phyloP scores from a whole-genome alignment of 2,329 filamentous ascomycete genomes.

The Stemphylium lycopersici region DNA sequence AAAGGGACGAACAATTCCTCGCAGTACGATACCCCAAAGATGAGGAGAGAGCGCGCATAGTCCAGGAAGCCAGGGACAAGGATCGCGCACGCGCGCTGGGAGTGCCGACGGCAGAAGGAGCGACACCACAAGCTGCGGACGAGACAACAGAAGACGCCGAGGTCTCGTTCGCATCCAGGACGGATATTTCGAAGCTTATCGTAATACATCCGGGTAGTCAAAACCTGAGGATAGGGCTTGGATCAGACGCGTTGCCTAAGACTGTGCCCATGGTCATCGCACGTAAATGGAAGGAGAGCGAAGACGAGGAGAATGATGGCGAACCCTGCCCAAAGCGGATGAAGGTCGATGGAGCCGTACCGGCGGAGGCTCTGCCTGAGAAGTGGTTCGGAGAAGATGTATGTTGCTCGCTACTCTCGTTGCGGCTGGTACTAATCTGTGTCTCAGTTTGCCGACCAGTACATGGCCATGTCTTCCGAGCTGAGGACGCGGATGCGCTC shows the following conservation, averaged over 20 bases:
- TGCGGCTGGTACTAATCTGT: constrained; percentile 5
- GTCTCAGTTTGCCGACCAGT: constrained; percentile 62
- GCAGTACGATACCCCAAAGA: constrained; percentile 88
- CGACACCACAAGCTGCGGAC: constrained; percentile 34
- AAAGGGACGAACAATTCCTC: constrained; percentile 95
- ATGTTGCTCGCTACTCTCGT: constrained; percentile 31
- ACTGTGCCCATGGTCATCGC: constrained; percentile 94
- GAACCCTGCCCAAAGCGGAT: constrained; percentile 75
- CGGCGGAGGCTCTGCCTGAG: constrained; percentile 67
- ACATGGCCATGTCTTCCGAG: constrained; percentile 81
- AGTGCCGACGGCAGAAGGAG: constrained; percentile 55
- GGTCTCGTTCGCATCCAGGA: constrained; percentile 38
- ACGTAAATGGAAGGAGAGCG: constrained; percentile 75
- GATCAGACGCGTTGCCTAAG: constrained; percentile 94
- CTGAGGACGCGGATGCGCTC: constrained; percentile 88
- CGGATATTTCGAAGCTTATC: constrained; percentile 86
- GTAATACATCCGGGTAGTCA: constrained; percentile 96
- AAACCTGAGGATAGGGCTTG: constrained; percentile 90
- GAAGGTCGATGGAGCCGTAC: constrained; percentile 67
- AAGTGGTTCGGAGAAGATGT: constrained; percentile 87
- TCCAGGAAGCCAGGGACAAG: constrained; percentile 84
- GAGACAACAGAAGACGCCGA: constrained; percentile 40
- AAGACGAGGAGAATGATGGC: constrained; percentile 81
- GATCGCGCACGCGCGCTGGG: constrained; percentile 83
- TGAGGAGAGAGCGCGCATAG: constrained; percentile 80